A percentile compares a stretch with the other conserved stretches of the same genome.
Evolutionary conservation across 805 yeast genomes (phyloP).

Genomic region (Saccharomycopsis amapae): DNA sequence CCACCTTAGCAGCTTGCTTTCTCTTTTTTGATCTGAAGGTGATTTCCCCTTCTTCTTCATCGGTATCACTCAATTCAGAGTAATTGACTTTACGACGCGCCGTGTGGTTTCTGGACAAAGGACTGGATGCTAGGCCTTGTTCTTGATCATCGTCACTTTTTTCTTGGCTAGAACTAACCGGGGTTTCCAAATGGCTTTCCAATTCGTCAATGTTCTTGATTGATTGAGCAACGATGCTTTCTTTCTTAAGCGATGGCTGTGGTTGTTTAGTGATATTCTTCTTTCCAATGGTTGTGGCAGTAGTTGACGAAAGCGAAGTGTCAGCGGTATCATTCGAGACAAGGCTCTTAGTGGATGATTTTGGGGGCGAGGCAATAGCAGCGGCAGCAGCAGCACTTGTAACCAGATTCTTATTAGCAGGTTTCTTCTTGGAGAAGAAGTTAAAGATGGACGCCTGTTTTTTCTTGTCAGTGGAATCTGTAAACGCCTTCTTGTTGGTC

Average conservation of each 20-base stretch:
- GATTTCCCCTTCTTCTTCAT: constrained; percentile 28
- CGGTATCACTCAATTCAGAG: constrained; percentile 34
- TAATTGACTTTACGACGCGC: constrained; percentile 29
- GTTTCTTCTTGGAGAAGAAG: constrained; percentile 27
- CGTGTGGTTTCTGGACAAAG: background rate
- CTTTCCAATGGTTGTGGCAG: no score
- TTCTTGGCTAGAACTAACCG: constrained; percentile 14
- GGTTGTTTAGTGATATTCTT: no score
- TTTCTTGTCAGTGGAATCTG: constrained; percentile 23
- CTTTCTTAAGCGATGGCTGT: no score
- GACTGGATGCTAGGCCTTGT: constrained; percentile 3
- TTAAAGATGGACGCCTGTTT: constrained; percentile 33
- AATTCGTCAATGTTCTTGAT: background rate
- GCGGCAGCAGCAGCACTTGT: background rate
- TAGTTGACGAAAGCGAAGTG: no score
- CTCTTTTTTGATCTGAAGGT: constrained; percentile 19
- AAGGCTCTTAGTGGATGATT: background rate
- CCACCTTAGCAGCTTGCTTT: constrained; percentile 20
- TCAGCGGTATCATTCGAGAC: background rate
- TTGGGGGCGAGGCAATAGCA: background rate
- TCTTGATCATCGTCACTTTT: constrained; percentile 1
- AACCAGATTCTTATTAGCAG: background rate
- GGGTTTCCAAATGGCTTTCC: constrained; percentile 12
- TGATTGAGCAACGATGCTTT: no score
- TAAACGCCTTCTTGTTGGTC: background rate